Evolutionary conservation across 768 basidiomycete species (phyloP).

Genomic region (Heimioporus sp.): DNA sequence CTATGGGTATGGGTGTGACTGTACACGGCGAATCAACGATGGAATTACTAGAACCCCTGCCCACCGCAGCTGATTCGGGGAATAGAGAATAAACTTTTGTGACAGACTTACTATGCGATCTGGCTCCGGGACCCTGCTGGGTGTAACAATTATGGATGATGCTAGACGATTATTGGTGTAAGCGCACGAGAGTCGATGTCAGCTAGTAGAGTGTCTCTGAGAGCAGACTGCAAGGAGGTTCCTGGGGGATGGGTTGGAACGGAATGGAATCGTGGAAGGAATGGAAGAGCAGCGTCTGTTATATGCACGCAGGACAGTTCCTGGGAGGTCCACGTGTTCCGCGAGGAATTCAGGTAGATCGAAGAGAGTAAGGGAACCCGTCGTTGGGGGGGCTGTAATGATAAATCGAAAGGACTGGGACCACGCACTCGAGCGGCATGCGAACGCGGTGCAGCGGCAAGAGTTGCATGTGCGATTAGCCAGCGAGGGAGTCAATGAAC

Average conservation of each 20-base stretch:
- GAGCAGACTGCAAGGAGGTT: background rate
- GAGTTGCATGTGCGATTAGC: conserved; percentile 19
- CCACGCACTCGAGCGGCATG: conserved; percentile 12
- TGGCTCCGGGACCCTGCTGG: background rate
- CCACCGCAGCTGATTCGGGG: conserved; percentile 19
- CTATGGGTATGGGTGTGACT: conserved; percentile 11
- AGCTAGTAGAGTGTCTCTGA: conserved; percentile 1
- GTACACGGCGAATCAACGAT: conserved; percentile 16
- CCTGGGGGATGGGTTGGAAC: background rate
- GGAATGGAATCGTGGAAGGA: conserved; percentile 9
- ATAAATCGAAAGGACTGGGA: background rate
- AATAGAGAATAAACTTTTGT: conserved; percentile 2
- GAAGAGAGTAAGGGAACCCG: conserved; percentile 1
- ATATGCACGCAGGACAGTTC: conserved; percentile 19
- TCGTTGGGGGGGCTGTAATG: conserved; percentile 6
- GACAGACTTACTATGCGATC: conserved; percentile 13
- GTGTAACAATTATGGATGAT: conserved; percentile 6
- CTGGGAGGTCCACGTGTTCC: conserved; percentile 12
- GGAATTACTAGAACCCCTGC: conserved; percentile 6
- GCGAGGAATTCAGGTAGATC: conserved; percentile 12
- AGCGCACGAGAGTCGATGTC: conserved; percentile 3
- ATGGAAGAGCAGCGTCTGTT: conserved; percentile 13
- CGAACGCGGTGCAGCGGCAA: conserved; percentile 14
- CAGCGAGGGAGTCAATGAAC: conserved; percentile 6
- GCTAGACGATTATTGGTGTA: background rate